Base-by-base conservation (phyloP, 768 basidiomycete species). In the Mycena filopes region DNA sequence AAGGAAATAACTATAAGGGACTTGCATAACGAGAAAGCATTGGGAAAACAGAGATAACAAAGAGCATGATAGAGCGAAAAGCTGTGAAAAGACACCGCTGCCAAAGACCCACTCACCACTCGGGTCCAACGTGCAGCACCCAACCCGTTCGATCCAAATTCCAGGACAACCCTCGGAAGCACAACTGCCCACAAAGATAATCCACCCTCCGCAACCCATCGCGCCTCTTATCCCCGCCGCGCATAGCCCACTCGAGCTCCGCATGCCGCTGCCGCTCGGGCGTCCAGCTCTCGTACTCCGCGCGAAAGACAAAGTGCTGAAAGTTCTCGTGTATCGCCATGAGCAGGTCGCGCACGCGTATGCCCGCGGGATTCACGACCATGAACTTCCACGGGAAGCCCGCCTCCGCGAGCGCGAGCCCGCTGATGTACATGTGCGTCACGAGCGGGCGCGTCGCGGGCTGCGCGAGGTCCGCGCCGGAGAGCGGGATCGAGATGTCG, bases 371-470 rank as follows among this genome's bases (percentile, higher is more conserved):
- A 65, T 87, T 87, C 5, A 71, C 61, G 10, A 86, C 81, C 63
- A 81, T 83, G 55, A 89, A 78, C 12, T 87, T 85, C 89, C 89
- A 89, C 18, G 80, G 83, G 70, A 86, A 86, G 15, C 67, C 73
- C 0, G 79, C 76, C n/a, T 80, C 77, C 1, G 82, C 85, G 51
- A 84, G 86, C 21, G 83, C 86, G 25, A 89, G 77, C 4, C 75
- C 81, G 60, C 79, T 81, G 74, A 91, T 83, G 67, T 80, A 81
- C 82, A 91, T 82, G 60, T 83, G 80, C 10, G 84, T 84, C 47
- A 89, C 75, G 62, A 88, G 83, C 0, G 89, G 89, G 71, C 76
- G 83, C 10, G 89, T 89, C n/a, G 89, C 89, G 0, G 89, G 87
- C 72, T 90, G 87, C n/a, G 82, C 76, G 49, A 75, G 70, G 65